Base-by-base conservation (phyloP, 306 rosid species). In the Cucurbita moschata region DNA sequence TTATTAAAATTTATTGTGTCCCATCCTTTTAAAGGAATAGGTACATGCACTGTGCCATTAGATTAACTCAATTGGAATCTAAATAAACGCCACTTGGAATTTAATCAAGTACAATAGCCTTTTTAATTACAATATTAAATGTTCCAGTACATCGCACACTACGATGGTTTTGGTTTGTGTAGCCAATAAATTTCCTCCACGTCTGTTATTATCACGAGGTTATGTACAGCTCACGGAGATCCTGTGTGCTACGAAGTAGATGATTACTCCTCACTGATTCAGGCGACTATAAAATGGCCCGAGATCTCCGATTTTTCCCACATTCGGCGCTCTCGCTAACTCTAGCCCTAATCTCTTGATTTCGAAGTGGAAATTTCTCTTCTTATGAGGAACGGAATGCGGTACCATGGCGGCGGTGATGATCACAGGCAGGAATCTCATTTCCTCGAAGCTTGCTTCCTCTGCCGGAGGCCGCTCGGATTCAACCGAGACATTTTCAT, bases 361-460 rank as follows among this genome's bases (percentile, higher is more conserved):
- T 56, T 18, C 14, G 53, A 16, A 16, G 1, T 40, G 14, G 26
- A 62, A 58, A 10, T 19, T 40, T 39, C 66, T 5, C 23, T 49
- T 38, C 47, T 35, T 15, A 82, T 77, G 89, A 82, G 82, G 83
- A 80, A 82, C 0, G 83, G 80, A 78, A 79, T 84, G 77, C 85
- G 89, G 38, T 83, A 84, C 26, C 75, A 71, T 73, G 80, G 71
- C 53, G 86, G 78, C 30, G 52, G 26, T 26, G 94, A 87, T 70
- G 87, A 85, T 60, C 77, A 77, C 50, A 61, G 73, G 58, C 72
- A 30, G 13, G 84, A 93, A 43, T 83, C 96, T 66, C 92, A 93
- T 87, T 93, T 87, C 67, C 97, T 93, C 11, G 90, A 93, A 81
- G 83, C 98, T 65, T 93, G 98, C 67, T 88, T 58, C 38, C 97